phyloP scores from a whole-genome alignment of 257 asterid genomes.

The Scutellaria galericulata region DNA sequence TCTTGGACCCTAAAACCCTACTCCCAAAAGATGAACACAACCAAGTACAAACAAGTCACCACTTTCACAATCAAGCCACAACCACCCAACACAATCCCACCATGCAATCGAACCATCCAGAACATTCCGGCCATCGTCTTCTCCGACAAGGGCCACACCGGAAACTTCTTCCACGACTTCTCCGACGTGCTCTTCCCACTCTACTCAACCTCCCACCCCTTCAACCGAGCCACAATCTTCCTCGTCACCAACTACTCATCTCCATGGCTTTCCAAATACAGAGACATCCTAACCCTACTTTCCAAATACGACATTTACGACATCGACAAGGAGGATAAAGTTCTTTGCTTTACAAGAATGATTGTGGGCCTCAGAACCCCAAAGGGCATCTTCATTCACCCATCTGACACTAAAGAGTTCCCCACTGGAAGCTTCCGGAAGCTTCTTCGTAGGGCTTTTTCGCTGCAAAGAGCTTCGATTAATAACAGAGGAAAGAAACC shows the following conservation, averaged over 20 bases:
- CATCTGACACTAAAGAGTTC: constrained; percentile 20
- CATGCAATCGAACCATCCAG: constrained; percentile 41
- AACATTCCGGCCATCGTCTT: constrained; percentile 54
- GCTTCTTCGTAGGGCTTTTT: constrained; percentile 45
- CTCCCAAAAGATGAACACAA: constrained; percentile 54
- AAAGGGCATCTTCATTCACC: constrained; percentile 45
- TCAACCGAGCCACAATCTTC: constrained; percentile 44
- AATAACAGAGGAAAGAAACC: constrained; percentile 14
- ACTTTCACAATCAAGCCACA: not conserved
- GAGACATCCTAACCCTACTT: constrained; percentile 34
- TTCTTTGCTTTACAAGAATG: constrained; percentile 52
- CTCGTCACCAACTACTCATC: constrained; percentile 40
- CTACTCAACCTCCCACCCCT: constrained; percentile 47
- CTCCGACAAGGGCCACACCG: constrained; percentile 56
- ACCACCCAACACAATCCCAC: constrained; percentile 32
- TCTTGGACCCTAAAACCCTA: constrained; percentile 56
- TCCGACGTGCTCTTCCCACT: constrained; percentile 63
- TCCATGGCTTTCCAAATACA: constrained; percentile 47
- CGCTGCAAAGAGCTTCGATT: constrained; percentile 34
- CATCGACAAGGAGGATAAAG: constrained; percentile 41
- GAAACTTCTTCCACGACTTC: constrained; percentile 64
- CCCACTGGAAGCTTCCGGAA: constrained; percentile 49
- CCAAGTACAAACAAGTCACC: not conserved
- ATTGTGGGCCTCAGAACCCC: constrained; percentile 54
- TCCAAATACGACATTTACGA: constrained; percentile 49